phyloP scores from a whole-genome alignment of 2,329 filamentous ascomycete genomes.

The Neonectria faginata region DNA sequence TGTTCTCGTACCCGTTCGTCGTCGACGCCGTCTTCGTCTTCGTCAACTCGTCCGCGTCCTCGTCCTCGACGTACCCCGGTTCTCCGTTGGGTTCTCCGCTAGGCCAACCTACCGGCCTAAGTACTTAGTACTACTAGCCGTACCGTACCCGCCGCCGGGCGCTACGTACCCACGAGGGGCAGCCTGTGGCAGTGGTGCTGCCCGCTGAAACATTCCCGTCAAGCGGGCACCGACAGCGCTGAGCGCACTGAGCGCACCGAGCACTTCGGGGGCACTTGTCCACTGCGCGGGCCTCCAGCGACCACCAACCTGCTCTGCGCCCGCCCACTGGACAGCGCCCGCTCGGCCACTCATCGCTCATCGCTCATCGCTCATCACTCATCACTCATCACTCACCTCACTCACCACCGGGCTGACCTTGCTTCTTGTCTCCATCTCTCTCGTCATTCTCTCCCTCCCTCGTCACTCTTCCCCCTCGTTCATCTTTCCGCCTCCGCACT shows the following conservation, averaged over 20 bases:
- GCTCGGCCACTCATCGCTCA: constrained; percentile 29
- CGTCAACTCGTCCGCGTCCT: not conserved
- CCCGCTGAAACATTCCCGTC: not conserved
- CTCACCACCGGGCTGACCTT: constrained; percentile 38
- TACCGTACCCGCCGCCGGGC: constrained; percentile 10
- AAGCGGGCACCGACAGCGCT: not conserved
- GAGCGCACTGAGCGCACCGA: constrained; percentile 11
- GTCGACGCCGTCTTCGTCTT: not conserved
- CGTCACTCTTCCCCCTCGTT: constrained; percentile 36
- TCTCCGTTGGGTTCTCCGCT: constrained; percentile 15
- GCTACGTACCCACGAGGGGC: constrained; percentile 27
- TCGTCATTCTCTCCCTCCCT: constrained; percentile 1
- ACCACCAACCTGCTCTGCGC: constrained; percentile 38
- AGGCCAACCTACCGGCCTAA: not conserved
- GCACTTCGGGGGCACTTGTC: constrained; percentile 6
- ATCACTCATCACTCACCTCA: constrained; percentile 27
- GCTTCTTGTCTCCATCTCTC: constrained; percentile 15
- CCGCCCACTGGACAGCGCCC: constrained; percentile 36
- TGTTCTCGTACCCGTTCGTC: constrained; percentile 14
- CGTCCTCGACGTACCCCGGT: not conserved
- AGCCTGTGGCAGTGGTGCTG: constrained; percentile 5
- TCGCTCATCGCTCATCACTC: constrained; percentile 24
- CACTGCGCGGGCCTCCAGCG: constrained; percentile 8
- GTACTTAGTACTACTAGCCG: not conserved
- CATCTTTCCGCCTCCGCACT: constrained; percentile 37